A percentile compares a stretch with the other conserved stretches of the same genome.
phyloP scores from a whole-genome alignment of 2,329 filamentous ascomycete genomes.

The Diaporthe vexans region DNA sequence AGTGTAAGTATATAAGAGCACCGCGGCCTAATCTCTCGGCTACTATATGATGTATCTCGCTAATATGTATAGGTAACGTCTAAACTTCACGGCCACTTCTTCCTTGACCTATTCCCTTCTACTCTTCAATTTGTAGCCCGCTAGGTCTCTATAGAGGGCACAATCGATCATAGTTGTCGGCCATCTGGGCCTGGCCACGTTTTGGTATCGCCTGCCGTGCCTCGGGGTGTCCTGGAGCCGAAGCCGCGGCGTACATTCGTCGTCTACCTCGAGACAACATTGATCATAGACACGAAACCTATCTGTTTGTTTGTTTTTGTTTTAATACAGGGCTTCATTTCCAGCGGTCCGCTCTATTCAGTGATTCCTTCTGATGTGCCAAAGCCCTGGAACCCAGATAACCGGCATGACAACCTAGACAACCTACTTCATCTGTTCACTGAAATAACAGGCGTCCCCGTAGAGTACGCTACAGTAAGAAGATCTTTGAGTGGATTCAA shows the following conservation, averaged over 20 bases:
- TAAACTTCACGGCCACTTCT: neutral
- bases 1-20: neutral
- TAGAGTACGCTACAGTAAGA: too few species aligned
- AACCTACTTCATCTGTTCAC: neutral
- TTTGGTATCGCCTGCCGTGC: neutral
- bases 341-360: neutral
- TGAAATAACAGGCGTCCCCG: too few species aligned
- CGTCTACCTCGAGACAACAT: too few species aligned
- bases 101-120: neutral
- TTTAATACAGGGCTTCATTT: too few species aligned
- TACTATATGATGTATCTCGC: neutral
- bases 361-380: too few species aligned
- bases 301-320: too few species aligned
- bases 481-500: neutral
- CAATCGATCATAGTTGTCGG: neutral
- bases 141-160: neutral
- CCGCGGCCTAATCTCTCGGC: neutral
- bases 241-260: neutral
- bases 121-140: neutral
- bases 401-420: too few species aligned
- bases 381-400: neutral
- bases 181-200: neutral
- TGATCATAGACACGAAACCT: too few species aligned
- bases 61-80: neutral
- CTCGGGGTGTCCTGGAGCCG: too few species aligned